phyloP scores from a whole-genome alignment of 106 monocot genomes.

The Dioscorea alata region DNA sequence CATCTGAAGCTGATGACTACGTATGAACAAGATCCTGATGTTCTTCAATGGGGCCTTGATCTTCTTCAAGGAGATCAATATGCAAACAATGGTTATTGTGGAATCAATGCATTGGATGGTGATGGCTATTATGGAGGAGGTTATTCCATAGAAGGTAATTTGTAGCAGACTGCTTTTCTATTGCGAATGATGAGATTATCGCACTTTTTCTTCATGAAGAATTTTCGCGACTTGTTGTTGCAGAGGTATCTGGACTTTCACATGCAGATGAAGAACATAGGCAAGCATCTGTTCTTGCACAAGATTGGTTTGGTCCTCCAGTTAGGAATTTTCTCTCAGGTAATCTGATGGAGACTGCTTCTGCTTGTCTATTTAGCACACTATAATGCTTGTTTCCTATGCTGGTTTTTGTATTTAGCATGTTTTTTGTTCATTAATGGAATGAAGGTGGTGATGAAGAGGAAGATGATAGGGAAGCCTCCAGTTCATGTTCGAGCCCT shows the following conservation, averaged over 20 bases:
- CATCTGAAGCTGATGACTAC: slow-evolving; percentile 49
- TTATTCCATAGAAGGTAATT: slow-evolving; percentile 51
- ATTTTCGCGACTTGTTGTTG: slow-evolving; percentile 55
- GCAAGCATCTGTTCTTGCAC: slow-evolving; percentile 44
- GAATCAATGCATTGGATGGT: slow-evolving; percentile 31
- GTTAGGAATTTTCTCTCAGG: slow-evolving; percentile 49
- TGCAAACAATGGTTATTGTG: slow-evolving; percentile 58
- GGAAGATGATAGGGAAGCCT: slow-evolving; percentile 40
- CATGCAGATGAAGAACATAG: slow-evolving; percentile 44
- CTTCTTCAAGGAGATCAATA: slow-evolving; percentile 53
- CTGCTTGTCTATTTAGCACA: no score
- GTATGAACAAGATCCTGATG: slow-evolving; percentile 78
- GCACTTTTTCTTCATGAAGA: slow-evolving; percentile 62
- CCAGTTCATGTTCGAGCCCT: slow-evolving; percentile 77
- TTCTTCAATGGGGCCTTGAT: slow-evolving; percentile 59
- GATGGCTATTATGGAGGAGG: slow-evolving; percentile 26
- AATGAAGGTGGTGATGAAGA: slow-evolving; percentile 37
- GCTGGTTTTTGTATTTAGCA: slow-evolving; percentile 3
- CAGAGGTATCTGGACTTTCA: slow-evolving; percentile 53
- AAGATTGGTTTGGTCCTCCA: slow-evolving; percentile 62
- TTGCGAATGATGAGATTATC: slow-evolving; percentile 49
- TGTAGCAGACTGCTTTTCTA: slow-evolving; percentile 25
- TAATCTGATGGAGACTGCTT: slow-evolving; percentile 3
- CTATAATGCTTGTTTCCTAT: neutral
- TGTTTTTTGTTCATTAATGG: slow-evolving; percentile 20